Evolutionary conservation across 441 rosid genomes (phyloP).

Genomic region (Pelargonium myrrhifolium): DNA sequence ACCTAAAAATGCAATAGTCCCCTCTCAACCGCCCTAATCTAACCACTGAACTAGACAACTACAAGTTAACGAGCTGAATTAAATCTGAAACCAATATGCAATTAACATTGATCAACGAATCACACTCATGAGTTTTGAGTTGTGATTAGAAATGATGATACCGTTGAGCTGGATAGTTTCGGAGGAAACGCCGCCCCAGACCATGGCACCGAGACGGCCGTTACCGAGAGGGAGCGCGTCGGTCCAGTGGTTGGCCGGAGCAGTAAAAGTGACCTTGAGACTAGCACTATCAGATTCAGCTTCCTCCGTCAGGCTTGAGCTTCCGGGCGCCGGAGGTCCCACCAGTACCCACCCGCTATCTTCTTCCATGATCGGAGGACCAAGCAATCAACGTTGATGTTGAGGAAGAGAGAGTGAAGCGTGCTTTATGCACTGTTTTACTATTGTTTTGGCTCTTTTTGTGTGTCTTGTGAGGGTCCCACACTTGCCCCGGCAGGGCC

Average conservation of each 20-base stretch:
- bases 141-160: not conserved
- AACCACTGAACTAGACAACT: not conserved
- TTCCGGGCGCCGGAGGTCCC: not conserved
- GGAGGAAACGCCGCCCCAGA: slow-evolving; percentile 18
- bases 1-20: not conserved
- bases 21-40: not conserved
- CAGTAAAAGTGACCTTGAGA: slow-evolving; percentile 13
- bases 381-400: not conserved
- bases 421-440: too few relatives aligned
- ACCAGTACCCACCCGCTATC: not conserved
- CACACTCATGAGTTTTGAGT: not conserved
- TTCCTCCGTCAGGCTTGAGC: slow-evolving; percentile 1
- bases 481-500: too few relatives aligned
- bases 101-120: not conserved
- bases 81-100: not conserved
- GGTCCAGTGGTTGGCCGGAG: slow-evolving; percentile 19
- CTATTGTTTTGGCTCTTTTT: too few relatives aligned
- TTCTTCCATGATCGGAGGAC: not conserved
- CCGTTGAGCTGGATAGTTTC: slow-evolving; percentile 21
- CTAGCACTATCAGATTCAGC: not conserved
- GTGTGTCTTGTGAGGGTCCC: too few relatives aligned
- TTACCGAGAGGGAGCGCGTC: slow-evolving; percentile 18
- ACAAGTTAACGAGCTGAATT: not conserved
- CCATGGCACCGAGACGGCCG: slow-evolving; percentile 22
- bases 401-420: not conserved